Evolutionary conservation across 1,284 basidiomycete species (phyloP), one percentile per base, ranked within the genome.

Genomic region (Tremellales sp.): DNA sequence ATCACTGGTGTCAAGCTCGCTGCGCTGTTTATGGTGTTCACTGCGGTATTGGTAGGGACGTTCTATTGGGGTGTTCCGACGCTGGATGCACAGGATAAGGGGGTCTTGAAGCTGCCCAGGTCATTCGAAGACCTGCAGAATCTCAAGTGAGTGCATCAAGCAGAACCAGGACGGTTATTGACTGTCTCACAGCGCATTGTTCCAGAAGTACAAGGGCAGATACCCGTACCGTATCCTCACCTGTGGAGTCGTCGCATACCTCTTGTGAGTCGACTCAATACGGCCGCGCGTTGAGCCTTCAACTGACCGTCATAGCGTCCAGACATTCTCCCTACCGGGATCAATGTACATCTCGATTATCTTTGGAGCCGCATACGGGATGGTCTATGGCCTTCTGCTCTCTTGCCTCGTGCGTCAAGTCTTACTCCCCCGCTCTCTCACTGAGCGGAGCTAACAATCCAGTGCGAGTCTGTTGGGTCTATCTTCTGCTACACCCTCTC

Each of bases 271-370:
- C n/a, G 25, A 15, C 1, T 25, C n/a, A n/a, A n/a, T n/a, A n/a
- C n/a, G 12, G 50, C 82, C 78, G 12, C n/a, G 6, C 23, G 6
- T 11, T 13, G 33, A 2, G 12, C 7, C 23, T 15, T 17, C 10
- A 43, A 41, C 55, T 51, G 25, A 52, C 13, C 35, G 7, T 49
- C 43, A 15, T 68, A 92, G 90, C 74, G 80, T 97, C 3, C 94
- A 98, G 78, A 89, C 92, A 0, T 98, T 97, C 74, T 92, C 89
- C 2, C 81, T 98, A 4, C 94, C 94, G 0, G 94, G 94, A 0
- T 94, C 90, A 21, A 97, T 97, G 93, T 98, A 98, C 71, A 82
- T 98, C 53, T 91, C 89, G 45, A 97, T 97, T 66, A 83, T 97
- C 7, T 92, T 89, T 12, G 94, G 94, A 26, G 94, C 94, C 0